Evolutionary conservation across 495 filamentous ascomycete genomes (phyloP), one percentile per base, ranked within the genome.

Genomic region (Antarctomyces pellizariae): DNA sequence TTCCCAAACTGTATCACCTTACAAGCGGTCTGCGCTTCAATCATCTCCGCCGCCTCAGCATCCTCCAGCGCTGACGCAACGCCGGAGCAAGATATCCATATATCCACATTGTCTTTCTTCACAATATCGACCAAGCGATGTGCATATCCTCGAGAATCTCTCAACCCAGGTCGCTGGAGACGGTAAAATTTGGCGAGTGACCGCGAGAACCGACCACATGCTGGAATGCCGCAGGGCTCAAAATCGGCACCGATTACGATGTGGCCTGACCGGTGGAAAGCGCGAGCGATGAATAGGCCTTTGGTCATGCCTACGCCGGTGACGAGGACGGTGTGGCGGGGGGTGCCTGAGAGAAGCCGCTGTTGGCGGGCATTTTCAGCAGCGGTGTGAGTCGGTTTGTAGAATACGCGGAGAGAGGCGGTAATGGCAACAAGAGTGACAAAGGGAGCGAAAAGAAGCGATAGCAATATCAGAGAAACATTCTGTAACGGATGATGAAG

Each of bases 1-100:
- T 29, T 22, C 7, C 44, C 42, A 15, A 47, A 47, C 25, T 75
- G 60, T 6, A 84, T 56, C 13, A 60, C 65, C 34, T 48, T 62
- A 39, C 72, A 78, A 3, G 31, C 25, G 0, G 66, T 71, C 12
- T 54, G 43, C 7, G 43, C 44, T 36, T 75, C 68, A 12, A 80
- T 50, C 1, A 50, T 47, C 25, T 70, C 57, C 35, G 67, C 69
- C 2, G 70, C 71, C 12, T 56, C 39, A 0, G 59, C 72, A 43
- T 80, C 73, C 37, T 72, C 63, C 5, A 68, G 35, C 3, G 61
- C 60, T 1, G 52, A 56, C 9, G 56, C 53, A 5, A 65, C 61
- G 5, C 60, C 62, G 0, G 71, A 75, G 36, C 71, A 77, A 22
- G 60, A 65, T 8, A 83, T 60, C 75, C 75, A 84, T 0, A 82